A percentile compares a stretch with the other conserved stretches of the same genome.
Conservation (phyloP, 192 early-diverging fungal species). For the Cetraspora pellucida region DNA sequence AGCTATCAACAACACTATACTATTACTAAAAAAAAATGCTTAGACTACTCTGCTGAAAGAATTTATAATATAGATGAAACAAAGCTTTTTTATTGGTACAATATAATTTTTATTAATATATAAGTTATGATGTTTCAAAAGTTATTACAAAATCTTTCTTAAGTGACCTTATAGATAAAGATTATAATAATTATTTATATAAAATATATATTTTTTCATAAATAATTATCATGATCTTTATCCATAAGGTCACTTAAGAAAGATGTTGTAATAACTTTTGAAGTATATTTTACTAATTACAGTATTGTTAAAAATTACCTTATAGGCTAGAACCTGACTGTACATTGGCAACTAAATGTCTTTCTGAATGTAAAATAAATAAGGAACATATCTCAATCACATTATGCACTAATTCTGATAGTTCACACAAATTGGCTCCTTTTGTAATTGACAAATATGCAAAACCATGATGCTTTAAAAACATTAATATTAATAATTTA, state of each 20-base stretch:
- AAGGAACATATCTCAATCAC: conserved; percentile 22
- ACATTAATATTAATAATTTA: conserved; percentile 26
- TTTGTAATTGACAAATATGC: conserved; percentile 34
- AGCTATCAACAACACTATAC: background rate
- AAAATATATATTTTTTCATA: background rate
- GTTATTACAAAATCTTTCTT: too few relatives aligned
- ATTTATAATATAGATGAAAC: conserved; percentile 37
- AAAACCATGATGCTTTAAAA: conserved; percentile 29
- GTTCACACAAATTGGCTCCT: conserved; percentile 17
- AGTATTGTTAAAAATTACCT: background rate
- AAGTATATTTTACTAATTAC: conserved; percentile 7
- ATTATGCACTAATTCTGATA: conserved; percentile 23
- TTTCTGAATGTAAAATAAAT: conserved; percentile 18
- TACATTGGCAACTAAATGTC: conserved; percentile 1
- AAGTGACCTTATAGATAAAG: too few relatives aligned
- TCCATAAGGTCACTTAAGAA: too few relatives aligned
- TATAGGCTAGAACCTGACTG: conserved; percentile 24
- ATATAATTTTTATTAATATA: background rate
- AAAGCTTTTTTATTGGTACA: conserved; percentile 20
- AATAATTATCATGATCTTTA: background rate
- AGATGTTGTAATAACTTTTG: background rate
- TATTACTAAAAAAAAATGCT: conserved; percentile 12
- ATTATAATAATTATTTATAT: background rate
- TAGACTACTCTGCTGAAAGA: conserved; percentile 18
- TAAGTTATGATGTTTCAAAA: conserved; percentile 20